A percentile compares a stretch with the other conserved stretches of the same genome.
phyloP scores from a whole-genome alignment of 1,284 basidiomycete species.

The Papiliotrema flavescens region DNA sequence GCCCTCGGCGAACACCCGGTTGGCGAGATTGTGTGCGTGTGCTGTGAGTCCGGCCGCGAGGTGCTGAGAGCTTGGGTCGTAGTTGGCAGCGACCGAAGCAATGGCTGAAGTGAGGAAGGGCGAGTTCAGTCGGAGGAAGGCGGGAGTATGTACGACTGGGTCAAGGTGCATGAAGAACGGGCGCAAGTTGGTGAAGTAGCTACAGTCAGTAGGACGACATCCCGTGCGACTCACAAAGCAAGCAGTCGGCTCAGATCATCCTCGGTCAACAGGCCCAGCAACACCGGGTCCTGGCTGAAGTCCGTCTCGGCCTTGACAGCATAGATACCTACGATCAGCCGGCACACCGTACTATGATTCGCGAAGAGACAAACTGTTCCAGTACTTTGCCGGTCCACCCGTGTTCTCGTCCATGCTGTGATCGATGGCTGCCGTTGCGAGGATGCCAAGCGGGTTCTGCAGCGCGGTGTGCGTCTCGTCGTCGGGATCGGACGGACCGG shows the following conservation, averaged over 20 bases:
- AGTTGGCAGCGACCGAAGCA: constrained; percentile 4
- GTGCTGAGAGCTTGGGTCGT: constrained; percentile 1
- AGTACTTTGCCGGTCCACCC: not conserved
- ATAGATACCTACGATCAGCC: not conserved
- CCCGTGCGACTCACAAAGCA: not conserved
- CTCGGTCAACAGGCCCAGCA: not conserved
- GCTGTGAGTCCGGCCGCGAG: not conserved
- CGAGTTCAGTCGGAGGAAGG: constrained; percentile 8
- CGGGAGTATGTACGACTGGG: constrained; percentile 3
- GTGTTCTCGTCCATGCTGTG: not conserved
- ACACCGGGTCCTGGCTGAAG: not conserved
- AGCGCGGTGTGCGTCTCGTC: not conserved
- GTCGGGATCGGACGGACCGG: not conserved
- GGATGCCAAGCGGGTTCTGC: constrained; percentile 1
- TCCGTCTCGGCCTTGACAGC: not conserved
- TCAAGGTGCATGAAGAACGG: constrained; percentile 9
- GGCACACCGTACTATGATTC: no score
- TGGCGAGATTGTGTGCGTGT: constrained; percentile 4
- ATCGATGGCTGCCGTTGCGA: constrained; percentile 1
- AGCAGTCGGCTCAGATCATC: constrained; percentile 1
- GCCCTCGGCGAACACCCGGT: constrained; percentile 3
- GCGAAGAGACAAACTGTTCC: not conserved
- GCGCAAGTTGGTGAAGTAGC: constrained; percentile 5
- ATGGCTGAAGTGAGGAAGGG: constrained; percentile 10
- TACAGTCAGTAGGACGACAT: constrained; percentile 10